A percentile compares a stretch with the other conserved stretches of the same genome.
These are phyloP conservation scores for Fomitopsis schrenkii DNA, from an alignment of 1,284 basidiomycete genomes.

Conservation along the genomic window DNA sequence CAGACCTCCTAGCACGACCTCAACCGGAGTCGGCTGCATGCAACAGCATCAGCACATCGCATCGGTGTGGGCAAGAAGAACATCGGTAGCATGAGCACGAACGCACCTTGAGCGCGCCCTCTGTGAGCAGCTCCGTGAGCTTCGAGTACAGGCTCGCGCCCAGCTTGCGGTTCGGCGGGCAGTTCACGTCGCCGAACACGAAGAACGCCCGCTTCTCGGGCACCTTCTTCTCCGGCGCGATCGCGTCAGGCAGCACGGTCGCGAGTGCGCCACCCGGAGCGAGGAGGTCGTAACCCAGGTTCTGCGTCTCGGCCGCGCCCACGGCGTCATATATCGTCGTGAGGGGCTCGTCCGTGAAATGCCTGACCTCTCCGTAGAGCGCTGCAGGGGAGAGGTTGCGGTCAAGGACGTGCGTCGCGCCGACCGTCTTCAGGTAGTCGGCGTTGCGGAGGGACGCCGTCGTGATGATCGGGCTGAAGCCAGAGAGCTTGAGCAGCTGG, in stretches of 20 bases:
- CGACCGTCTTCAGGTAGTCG: slow-evolving; percentile 28
- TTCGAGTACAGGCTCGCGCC: slow-evolving; percentile 8
- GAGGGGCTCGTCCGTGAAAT: slow-evolving; percentile 15
- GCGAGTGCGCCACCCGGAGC: slow-evolving; percentile 17
- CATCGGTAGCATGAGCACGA: neutral
- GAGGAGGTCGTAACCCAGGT: slow-evolving; percentile 13
- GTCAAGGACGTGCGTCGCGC: slow-evolving; percentile 34
- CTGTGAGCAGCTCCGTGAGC: slow-evolving; percentile 10
- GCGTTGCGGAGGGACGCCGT: slow-evolving; percentile 32
- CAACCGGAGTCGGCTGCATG: slow-evolving; percentile 22
- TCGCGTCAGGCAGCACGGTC: slow-evolving; percentile 3
- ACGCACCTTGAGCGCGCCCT: neutral
- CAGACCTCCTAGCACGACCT: slow-evolving; percentile 43
- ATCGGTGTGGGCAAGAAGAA: neutral
- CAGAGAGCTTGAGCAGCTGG: slow-evolving; percentile 8
- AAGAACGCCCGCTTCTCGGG: too few species aligned
- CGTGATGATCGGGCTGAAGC: slow-evolving; percentile 31
- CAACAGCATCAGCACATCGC: neutral
- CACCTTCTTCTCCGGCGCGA: too few species aligned
- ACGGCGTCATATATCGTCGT: slow-evolving; percentile 25
- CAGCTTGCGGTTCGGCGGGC: slow-evolving; percentile 6
- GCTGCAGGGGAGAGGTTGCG: slow-evolving; percentile 15
- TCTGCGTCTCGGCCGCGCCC: slow-evolving; percentile 17
- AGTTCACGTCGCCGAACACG: slow-evolving; percentile 3
- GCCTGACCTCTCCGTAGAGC: slow-evolving; percentile 14